These are phyloP conservation scores for Pseudoperonospora humuli DNA, from an alignment of 352 stramenopile species.

Conservation along the genomic window DNA sequence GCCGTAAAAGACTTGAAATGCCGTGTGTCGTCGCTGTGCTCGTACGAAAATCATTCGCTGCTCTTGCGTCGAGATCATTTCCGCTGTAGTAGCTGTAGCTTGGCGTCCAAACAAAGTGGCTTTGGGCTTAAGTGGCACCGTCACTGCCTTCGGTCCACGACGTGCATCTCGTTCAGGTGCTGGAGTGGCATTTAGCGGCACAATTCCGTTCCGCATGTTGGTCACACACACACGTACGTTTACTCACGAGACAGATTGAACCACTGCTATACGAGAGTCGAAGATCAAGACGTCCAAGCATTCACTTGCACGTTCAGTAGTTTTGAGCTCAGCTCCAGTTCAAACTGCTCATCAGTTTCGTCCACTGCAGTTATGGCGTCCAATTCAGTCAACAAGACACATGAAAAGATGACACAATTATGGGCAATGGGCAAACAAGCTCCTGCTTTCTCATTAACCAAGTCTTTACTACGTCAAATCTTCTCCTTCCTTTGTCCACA, in stretches of 20 bases:
- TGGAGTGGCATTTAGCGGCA: constrained; percentile 28
- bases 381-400: not conserved
- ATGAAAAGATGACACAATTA: too few relatives aligned
- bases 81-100: too few relatives aligned
- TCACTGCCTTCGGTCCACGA: too few relatives aligned
- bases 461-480: constrained; percentile 21
- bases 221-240: not conserved
- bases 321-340: too few relatives aligned
- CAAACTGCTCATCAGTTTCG: not conserved
- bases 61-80: too few relatives aligned
- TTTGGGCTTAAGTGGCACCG: too few relatives aligned
- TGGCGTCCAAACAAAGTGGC: too few relatives aligned
- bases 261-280: not conserved
- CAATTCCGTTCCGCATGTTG: constrained; percentile 58
- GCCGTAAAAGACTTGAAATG: too few relatives aligned
- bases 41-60: too few relatives aligned
- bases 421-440: constrained; percentile 19
- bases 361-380: not conserved
- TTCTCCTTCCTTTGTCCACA: constrained; percentile 21
- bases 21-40: too few relatives aligned
- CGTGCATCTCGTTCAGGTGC: constrained; percentile 1
- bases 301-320: too few relatives aligned
- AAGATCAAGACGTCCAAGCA: too few relatives aligned
- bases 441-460: constrained; percentile 20
- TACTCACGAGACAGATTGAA: not conserved